Percentiles rank a stretch among this genome's conserved stretches.
phyloP scores from a whole-genome alignment of 129 eudicot species.

The Heracleum sosnowskyi region DNA sequence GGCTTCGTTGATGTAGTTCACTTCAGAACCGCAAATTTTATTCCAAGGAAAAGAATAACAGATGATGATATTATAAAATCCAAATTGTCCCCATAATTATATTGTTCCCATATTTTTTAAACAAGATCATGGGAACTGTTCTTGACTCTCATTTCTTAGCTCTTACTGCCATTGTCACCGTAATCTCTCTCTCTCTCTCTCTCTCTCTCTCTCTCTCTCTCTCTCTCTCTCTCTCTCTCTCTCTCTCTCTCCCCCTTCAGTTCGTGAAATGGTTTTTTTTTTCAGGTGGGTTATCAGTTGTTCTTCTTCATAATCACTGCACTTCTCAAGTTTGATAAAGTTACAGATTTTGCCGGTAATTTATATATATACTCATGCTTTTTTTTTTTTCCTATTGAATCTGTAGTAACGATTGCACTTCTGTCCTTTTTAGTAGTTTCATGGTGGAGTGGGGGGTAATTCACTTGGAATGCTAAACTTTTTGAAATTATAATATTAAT shows the following conservation, averaged over 20 bases:
- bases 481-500: background rate
- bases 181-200: slow-evolving; percentile 16
- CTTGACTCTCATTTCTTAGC: slow-evolving; percentile 83
- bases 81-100: background rate
- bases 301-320: slow-evolving; percentile 77
- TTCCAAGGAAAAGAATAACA: no score
- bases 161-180: slow-evolving; percentile 88
- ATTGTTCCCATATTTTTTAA: background rate
- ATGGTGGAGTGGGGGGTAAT: background rate
- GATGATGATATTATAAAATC: background rate
- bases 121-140: slow-evolving; percentile 52
- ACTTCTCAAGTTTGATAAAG: slow-evolving; percentile 77
- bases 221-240: background rate
- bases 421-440: background rate
- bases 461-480: background rate
- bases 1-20: no score
- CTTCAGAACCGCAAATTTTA: no score
- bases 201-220: background rate
- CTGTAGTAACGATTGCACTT: background rate
- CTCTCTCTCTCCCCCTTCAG: background rate
- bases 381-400: background rate
- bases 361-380: background rate
- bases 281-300: slow-evolving; percentile 75
- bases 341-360: slow-evolving; percentile 93
- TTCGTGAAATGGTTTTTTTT: background rate